Conservation (phyloP, 148 eudicot genomes). For the Rhododendron molle region DNA sequence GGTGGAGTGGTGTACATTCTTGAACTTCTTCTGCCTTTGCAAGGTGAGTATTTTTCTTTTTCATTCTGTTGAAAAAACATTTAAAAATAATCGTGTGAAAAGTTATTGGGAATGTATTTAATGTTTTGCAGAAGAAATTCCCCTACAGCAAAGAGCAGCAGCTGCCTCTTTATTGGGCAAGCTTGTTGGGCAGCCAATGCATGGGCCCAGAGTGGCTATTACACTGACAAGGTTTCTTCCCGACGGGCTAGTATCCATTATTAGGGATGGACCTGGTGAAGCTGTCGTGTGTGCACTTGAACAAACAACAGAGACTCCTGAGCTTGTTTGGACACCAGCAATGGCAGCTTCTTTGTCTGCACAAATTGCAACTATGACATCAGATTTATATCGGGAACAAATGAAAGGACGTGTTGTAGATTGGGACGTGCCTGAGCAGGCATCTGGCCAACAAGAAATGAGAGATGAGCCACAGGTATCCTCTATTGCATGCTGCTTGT, state of each 20-base stretch:
- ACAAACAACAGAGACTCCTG: conserved; percentile 97
- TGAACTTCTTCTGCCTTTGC: conserved; percentile 81
- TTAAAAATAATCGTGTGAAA: not conserved
- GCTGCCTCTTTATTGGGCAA: conserved; percentile 94
- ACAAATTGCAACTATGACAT: conserved; percentile 93
- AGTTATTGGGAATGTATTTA: conserved; percentile 8
- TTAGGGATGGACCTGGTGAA: conserved; percentile 99
- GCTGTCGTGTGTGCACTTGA: conserved; percentile 85
- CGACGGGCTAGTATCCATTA: conserved; percentile 84
- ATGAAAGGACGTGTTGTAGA: conserved; percentile 92
- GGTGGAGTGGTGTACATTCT: conserved; percentile 98
- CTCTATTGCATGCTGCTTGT: not conserved
- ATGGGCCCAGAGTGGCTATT: conserved; percentile 97
- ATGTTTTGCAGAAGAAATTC: conserved; percentile 68
- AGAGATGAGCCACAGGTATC: conserved; percentile 99
- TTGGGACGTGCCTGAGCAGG: conserved; percentile 99
- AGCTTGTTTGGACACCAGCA: conserved; percentile 99
- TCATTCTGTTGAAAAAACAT: conserved; percentile 2
- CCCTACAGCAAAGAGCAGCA: conserved; percentile 93
- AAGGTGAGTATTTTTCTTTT: conserved; percentile 42
- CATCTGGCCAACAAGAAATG: conserved; percentile 89
- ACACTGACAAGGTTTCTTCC: conserved; percentile 92
- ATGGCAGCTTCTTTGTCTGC: conserved; percentile 98
- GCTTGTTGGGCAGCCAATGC: conserved; percentile 98
- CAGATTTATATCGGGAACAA: conserved; percentile 85